Base-by-base conservation (phyloP, 2,329 filamentous ascomycete species). In the Penicillium sp. region DNA sequence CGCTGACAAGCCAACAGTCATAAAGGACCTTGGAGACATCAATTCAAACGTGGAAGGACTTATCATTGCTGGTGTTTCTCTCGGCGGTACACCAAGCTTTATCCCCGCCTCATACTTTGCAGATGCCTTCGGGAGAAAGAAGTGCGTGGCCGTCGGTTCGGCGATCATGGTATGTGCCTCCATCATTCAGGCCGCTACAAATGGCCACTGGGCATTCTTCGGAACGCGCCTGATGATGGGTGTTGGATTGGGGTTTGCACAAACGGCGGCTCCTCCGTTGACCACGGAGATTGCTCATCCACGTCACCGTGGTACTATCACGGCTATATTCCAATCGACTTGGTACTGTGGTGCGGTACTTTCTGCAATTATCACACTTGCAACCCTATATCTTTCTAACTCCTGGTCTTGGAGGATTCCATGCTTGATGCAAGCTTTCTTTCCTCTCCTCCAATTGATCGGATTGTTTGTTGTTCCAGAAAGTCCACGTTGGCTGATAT, bases 401-500 rank as follows among this genome's bases (percentile, higher is more conserved):
- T 57, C 54, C 34, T 68, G 64, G 66, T 65, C 83, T 0, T 89
- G 86, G 86, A 73, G 82, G 18, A 76, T 84, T 11, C 86, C 86
- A 0, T 79, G 85, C n/a, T 71, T 83, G 59, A 68, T 83, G 10
- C 82, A 84, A 62, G 71, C 75, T 8, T 74, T 76, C 1, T 73
- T 77, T 33, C 75, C 73, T 16, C 60, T 67, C 3, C 63, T 86
- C 5, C 81, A 86, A 44, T 71, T 82, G 39, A 24, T 77, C 26
- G 71, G 78, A 23, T 75, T 80, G 4, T 83, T 78, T 51, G 78
- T 85, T 60, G 72, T 87, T 1, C 85, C 86, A 0, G 85, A 88
- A 63, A 85, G 82, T 2, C 85, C 85, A 1, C 72, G 85, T 52
- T 87, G 84, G 84, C 75, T 87, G 18, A 82, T 85, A 49, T 79